Evolutionary conservation across 2,329 filamentous ascomycete genomes (phyloP).

Genomic region (Hypoxylon sp.): DNA sequence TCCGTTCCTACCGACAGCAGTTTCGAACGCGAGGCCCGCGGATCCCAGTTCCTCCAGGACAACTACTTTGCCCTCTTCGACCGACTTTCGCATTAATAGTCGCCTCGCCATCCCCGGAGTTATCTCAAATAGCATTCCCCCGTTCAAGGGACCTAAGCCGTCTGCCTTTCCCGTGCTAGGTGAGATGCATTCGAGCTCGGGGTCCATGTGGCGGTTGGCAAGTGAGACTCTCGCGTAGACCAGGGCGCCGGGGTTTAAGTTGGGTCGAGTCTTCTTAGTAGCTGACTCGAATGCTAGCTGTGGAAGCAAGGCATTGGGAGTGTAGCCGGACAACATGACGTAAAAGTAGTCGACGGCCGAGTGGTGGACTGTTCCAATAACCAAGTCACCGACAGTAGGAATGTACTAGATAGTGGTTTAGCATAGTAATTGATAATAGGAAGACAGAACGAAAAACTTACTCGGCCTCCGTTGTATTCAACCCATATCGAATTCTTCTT

Average conservation of each 20-base stretch:
- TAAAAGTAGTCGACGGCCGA: conserved; percentile 80
- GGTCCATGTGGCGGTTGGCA: conserved; percentile 83
- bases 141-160: conserved; percentile 82
- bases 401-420: conserved; percentile 69
- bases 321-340: conserved; percentile 75
- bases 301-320: conserved; percentile 73
- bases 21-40: conserved; percentile 86
- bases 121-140: conserved; percentile 86
- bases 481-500: conserved; percentile 82
- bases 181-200: conserved; percentile 90
- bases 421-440: conserved; percentile 12
- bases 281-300: conserved; percentile 94
- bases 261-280: conserved; percentile 88
- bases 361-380: conserved; percentile 86
- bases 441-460: conserved; percentile 53
- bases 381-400: conserved; percentile 81
- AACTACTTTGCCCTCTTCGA: conserved; percentile 70
- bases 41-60: conserved; percentile 81
- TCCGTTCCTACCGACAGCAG: conserved; percentile 92
- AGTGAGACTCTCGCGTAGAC: conserved; percentile 88
- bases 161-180: conserved; percentile 87
- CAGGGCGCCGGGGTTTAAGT: conserved; percentile 76
- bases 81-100: conserved; percentile 71
- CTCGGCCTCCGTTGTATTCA: conserved; percentile 74
- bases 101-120: conserved; percentile 84